Evolutionary conservation across 2,329 filamentous ascomycete genomes (phyloP).

Genomic region (Scolecobasidium constrictum): DNA sequence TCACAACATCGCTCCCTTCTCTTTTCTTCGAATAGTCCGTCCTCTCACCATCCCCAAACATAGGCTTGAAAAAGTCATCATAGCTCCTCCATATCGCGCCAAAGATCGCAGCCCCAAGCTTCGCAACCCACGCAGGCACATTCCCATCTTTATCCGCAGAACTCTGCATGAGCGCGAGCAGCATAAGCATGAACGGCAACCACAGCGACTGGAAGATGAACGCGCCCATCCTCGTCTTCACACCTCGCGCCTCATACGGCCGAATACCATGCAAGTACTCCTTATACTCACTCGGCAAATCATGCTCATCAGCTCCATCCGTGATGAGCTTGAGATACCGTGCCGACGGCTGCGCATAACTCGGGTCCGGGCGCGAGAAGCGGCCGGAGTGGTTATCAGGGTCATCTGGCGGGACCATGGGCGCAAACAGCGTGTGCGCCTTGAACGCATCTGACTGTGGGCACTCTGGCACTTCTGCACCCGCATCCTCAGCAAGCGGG

Average conservation of each 20-base stretch:
- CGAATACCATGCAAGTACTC: conserved; percentile 58
- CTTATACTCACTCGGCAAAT: conserved; percentile 69
- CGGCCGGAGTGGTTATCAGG: conserved; percentile 22
- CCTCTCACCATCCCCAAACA: conserved; percentile 83
- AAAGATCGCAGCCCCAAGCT: conserved; percentile 41
- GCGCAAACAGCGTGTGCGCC: conserved; percentile 75
- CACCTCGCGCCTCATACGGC: conserved; percentile 59
- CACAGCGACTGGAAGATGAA: conserved; percentile 50
- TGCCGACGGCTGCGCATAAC: conserved; percentile 70
- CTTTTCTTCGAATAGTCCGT: conserved; percentile 30
- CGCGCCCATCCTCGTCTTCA: conserved; percentile 55
- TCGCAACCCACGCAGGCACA: conserved; percentile 56
- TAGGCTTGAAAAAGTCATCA: conserved; percentile 48
- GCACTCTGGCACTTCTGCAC: conserved; percentile 43
- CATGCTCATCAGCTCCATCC: conserved; percentile 68
- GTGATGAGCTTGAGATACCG: conserved; percentile 75
- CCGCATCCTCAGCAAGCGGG: conserved; percentile 45
- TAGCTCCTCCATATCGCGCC: conserved; percentile 52
- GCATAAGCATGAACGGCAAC: conserved; percentile 44
- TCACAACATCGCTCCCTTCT: no score
- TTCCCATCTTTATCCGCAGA: conserved; percentile 56
- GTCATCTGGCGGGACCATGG: conserved; percentile 26
- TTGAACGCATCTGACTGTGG: conserved; percentile 55
- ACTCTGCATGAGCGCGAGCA: conserved; percentile 33
- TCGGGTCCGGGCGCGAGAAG: conserved; percentile 50